phyloP scores from a whole-genome alignment of 352 stramenopile species.

The Phytopythium mirpurense region DNA sequence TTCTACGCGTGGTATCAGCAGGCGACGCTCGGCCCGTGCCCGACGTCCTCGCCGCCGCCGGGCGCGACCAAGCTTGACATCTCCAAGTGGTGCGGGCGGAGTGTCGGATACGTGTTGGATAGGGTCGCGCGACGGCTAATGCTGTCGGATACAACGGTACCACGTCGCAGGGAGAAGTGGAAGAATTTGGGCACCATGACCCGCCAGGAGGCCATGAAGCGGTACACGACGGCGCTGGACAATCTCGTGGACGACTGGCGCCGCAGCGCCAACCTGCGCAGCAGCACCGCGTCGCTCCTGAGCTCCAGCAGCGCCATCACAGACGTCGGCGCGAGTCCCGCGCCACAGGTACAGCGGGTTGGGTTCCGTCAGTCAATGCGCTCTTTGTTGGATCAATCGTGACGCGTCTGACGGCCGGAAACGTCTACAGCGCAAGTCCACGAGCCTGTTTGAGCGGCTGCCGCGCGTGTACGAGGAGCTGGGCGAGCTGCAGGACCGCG shows the following conservation, averaged over 20 bases:
- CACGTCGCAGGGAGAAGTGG: slow-evolving; percentile 60
- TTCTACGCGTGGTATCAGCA: slow-evolving; percentile 82
- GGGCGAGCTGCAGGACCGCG: slow-evolving; percentile 53
- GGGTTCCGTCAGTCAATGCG: no score
- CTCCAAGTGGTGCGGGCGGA: slow-evolving; percentile 51
- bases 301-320: slow-evolving; percentile 9
- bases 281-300: slow-evolving; percentile 7
- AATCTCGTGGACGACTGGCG: slow-evolving; percentile 82
- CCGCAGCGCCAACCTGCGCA: slow-evolving; percentile 43
- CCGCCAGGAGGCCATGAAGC: slow-evolving; percentile 72
- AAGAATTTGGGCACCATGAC: slow-evolving; percentile 56
- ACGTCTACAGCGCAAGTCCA: slow-evolving; percentile 13
- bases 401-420: not conserved
- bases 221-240: slow-evolving; percentile 69
- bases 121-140: not conserved
- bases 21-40: slow-evolving; percentile 55
- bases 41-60: slow-evolving; percentile 19
- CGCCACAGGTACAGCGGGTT: slow-evolving; percentile 4
- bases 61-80: slow-evolving; percentile 49
- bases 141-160: not conserved
- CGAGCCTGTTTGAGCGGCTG: slow-evolving; percentile 64
- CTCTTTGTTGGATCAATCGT: no score
- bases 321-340: not conserved
- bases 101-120: no score
- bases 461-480: slow-evolving; percentile 65